phyloP scores from a whole-genome alignment of 257 asterid species.

The Solanum bulbocastanum region DNA sequence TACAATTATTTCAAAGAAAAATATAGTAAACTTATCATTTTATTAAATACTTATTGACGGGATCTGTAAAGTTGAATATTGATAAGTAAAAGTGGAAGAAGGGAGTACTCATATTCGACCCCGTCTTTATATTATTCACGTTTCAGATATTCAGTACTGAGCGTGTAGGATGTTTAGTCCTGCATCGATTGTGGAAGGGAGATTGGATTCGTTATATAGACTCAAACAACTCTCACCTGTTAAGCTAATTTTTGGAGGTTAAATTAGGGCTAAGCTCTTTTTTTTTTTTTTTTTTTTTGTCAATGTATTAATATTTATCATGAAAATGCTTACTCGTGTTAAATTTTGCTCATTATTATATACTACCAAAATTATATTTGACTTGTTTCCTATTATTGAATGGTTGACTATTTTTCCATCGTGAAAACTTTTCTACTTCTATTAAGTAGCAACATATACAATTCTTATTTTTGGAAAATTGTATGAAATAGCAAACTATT shows the following conservation, averaged over 20 bases:
- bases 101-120: not conserved
- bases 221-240: not conserved
- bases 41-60: no score
- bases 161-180: not conserved
- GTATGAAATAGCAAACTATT: no score
- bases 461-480: no score
- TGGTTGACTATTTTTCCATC: not conserved
- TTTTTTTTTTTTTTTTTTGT: no score
- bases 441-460: no score
- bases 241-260: no score
- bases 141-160: not conserved
- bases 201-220: not conserved
- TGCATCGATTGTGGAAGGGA: not conserved
- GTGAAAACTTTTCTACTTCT: not conserved
- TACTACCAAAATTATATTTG: not conserved
- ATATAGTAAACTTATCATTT: no score
- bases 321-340: no score
- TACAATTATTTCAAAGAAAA: no score
- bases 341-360: not conserved
- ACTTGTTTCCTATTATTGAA: not conserved
- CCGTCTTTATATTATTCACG: not conserved
- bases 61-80: not conserved
- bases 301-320: no score
- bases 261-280: no score
- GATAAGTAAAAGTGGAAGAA: rapidly evolving